Evolutionary conservation across 2,329 filamentous ascomycete genomes (phyloP), one percentile per base, ranked within the genome.

Genomic region (Aspergillus vadensis): DNA sequence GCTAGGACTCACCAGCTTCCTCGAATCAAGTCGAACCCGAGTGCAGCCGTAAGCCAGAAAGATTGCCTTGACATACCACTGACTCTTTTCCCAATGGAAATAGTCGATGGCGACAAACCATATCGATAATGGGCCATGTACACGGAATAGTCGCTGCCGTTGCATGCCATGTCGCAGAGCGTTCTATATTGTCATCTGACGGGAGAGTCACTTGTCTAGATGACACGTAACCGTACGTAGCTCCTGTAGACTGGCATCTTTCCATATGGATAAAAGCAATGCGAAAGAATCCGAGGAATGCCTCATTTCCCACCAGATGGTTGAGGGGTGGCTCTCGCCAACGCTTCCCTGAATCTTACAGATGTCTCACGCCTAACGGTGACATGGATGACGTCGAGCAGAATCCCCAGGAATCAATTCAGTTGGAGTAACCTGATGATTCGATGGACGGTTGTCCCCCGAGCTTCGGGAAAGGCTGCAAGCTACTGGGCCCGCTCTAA

Each of bases 401-500:
- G 50, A 55, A 58, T 58, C 59, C 27, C 52, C 59, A 61, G 58
- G 49, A 55, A 62, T 64, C 47, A 41, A 66, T 54, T 61, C 58
- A 60, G 49, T 57, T 61, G 32, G 55, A 58, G 57, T 58, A 27
- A 27, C 55, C 60, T 54, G 62, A 64, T 61, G 30, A 58, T 61
- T 60, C 55, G 47, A 54, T 41, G 54, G 62, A 61, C 59, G 61
- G 60, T 58, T 58, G 57, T 60, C 57, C 55, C 50, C 56, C 57
- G 54, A 55, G 53, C 57, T 23, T 61, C 30, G 60, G 56, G 64
- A 62, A 58, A 55, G 51, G 48, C 47, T 57, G 50, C 56, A 58
- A 55, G 63, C 57, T 63, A 57, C 52, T 55, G 50, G 50, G 58
- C 53, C 61, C 61, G 64, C 57, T 63, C 61, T 62, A 41, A 39